Evolutionary conservation across 2,329 filamentous ascomycete species (phyloP), one percentile per base, ranked within the genome.

Genomic region (Alternaria hordeiaustralica): DNA sequence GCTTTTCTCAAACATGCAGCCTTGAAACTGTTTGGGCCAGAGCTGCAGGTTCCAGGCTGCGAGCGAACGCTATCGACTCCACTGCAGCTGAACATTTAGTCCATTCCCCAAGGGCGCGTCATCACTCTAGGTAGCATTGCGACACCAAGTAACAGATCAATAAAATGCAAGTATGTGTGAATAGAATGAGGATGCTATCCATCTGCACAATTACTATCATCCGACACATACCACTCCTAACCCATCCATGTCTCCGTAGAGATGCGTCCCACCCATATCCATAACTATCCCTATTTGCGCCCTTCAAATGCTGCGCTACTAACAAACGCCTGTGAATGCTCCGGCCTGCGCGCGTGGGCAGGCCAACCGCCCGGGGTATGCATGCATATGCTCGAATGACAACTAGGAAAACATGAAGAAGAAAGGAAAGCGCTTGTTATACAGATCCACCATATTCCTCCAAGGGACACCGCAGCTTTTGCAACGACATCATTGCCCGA

Each of bases 291-390:
- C 33, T 44, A 44, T 58, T 28, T 58, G 47, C 68, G 68, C 70
- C 70, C 44, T 65, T 53, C 61, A 56, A 63, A 73, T 74, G 71
- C 67, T 69, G 55, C 61, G 63, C 58, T 58, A 54, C 55, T 44
- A 43, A 67, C 49, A 65, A 69, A 70, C 69, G 64, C 73, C 71
- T 43, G 44, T 62, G 65, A 55, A 73, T 75, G 71, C 71, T 46
- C 45, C 56, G 53, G 28, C 30, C 58, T 54, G 59, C 51, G 33
- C 13, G 26, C 41, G 21, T 49, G 47, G 43, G 44, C 55, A 43
- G 60, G 53, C 45, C 44, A 54, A 45, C 58, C 62, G 55, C 56
- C 67, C 65, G 64, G 63, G 65, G 53, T 70, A 76, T 75, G 67
- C 71, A 73, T 67, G 65, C 59, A 60, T 43, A 66, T 66, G 65